Evolutionary conservation across 2,329 filamentous ascomycete genomes (phyloP).

Genomic region (Colletotrichum sublineola): DNA sequence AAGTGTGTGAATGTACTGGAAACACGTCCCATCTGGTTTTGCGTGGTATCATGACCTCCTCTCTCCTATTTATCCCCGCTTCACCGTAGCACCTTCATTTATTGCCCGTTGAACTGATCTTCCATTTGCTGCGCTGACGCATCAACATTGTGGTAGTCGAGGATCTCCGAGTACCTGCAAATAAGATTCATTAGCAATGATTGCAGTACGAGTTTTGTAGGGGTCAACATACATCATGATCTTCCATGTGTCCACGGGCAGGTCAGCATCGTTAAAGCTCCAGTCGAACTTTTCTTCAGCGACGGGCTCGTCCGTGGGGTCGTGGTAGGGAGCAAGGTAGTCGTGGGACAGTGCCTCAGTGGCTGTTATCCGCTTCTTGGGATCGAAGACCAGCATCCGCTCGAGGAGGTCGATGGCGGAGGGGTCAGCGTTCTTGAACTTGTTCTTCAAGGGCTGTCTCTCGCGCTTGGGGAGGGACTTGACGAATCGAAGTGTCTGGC

Average conservation of each 20-base stretch:
- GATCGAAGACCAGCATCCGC: slow-evolving; percentile 97
- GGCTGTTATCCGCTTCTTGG: slow-evolving; percentile 93
- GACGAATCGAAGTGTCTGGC: slow-evolving; percentile 92
- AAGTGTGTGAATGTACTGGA: slow-evolving; percentile 43
- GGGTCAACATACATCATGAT: slow-evolving; percentile 92
- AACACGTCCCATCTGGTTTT: slow-evolving; percentile 40
- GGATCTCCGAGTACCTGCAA: slow-evolving; percentile 94
- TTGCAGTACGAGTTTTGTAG: no score
- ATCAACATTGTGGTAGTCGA: slow-evolving; percentile 98
- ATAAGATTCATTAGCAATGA: slow-evolving; percentile 19
- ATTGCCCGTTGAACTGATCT: slow-evolving; percentile 55
- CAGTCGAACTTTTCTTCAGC: slow-evolving; percentile 99
- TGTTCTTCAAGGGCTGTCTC: slow-evolving; percentile 85
- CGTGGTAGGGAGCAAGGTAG: slow-evolving; percentile 96
- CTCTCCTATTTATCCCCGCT: slow-evolving; percentile 31
- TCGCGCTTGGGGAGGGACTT: slow-evolving; percentile 97
- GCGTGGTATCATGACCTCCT: slow-evolving; percentile 44
- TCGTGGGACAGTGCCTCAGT: slow-evolving; percentile 88
- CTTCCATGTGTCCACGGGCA: slow-evolving; percentile 99
- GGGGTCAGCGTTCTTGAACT: slow-evolving; percentile 96
- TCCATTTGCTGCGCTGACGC: slow-evolving; percentile 53
- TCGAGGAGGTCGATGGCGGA: slow-evolving; percentile 90
- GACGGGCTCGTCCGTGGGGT: slow-evolving; percentile 94
- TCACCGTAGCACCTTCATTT: slow-evolving; percentile 24
- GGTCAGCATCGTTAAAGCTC: slow-evolving; percentile 98